Evolutionary conservation across 1,284 basidiomycete genomes (phyloP).

Genomic region (Leccinum huronense): DNA sequence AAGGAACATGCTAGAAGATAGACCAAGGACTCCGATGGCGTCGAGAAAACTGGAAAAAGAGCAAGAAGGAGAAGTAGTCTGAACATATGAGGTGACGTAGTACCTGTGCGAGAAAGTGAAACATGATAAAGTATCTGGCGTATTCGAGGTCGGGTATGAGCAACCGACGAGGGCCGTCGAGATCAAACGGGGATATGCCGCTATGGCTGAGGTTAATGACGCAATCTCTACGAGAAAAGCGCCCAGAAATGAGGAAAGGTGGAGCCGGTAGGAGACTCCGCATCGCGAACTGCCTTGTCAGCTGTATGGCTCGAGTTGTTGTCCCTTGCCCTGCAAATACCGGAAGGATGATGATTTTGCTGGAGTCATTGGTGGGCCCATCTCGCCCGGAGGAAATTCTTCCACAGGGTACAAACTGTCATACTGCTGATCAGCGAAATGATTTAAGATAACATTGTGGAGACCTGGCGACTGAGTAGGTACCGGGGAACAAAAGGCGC

Average conservation of each 20-base stretch:
- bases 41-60: conserved; percentile 43
- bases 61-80: conserved; percentile 27
- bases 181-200: conserved; percentile 44
- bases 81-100: conserved; percentile 50
- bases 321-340: conserved; percentile 60
- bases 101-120: conserved; percentile 51
- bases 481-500: not conserved
- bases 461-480: conserved; percentile 16
- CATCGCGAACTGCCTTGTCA: conserved; percentile 42
- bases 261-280: conserved; percentile 38
- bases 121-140: conserved; percentile 44
- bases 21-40: conserved; percentile 49
- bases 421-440: conserved; percentile 3
- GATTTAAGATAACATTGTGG: not conserved
- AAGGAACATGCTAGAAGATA: conserved; percentile 62
- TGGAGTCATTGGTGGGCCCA: conserved; percentile 8
- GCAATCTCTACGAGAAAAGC: conserved; percentile 50
- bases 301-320: conserved; percentile 36
- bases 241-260: conserved; percentile 49
- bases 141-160: conserved; percentile 38
- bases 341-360: conserved; percentile 36
- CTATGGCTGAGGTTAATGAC: conserved; percentile 40
- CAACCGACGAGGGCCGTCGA: conserved; percentile 40
- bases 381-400: conserved; percentile 3
- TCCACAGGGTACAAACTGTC: conserved; percentile 1